These are phyloP conservation scores for Plasmodium gaboni DNA, from an alignment of 169 alveolate genomes.

Conservation along the genomic window DNA sequence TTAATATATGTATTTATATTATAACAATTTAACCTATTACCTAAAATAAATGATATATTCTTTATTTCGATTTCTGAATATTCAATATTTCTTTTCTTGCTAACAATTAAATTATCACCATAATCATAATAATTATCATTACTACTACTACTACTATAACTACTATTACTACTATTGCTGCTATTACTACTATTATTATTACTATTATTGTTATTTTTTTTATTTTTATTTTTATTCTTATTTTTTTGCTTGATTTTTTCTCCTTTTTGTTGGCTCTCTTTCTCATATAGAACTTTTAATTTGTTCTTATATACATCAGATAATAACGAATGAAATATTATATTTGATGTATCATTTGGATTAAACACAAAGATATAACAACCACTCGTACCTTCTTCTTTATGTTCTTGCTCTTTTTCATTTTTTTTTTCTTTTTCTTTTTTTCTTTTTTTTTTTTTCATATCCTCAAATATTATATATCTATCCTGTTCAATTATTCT, in stretches of 20 bases:
- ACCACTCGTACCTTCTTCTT: background rate
- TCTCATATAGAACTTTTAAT: slow-evolving; percentile 15
- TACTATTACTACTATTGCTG: too few species aligned
- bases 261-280: slow-evolving; percentile 1
- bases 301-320: slow-evolving; percentile 13
- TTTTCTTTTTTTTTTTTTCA: background rate
- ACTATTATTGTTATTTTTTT: too few species aligned
- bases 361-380: slow-evolving; percentile 12
- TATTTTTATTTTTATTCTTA: background rate
- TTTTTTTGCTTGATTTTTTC: slow-evolving; percentile 1
- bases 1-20: slow-evolving; percentile 36
- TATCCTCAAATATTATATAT: background rate
- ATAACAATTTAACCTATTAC: background rate
- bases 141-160: too few species aligned
- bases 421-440: background rate
- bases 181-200: too few species aligned
- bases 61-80: too few species aligned
- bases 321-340: slow-evolving; percentile 43
- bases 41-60: too few species aligned
- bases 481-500: slow-evolving; percentile 26
- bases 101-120: too few species aligned
- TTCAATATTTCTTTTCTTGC: too few species aligned
- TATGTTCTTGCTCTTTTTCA: background rate
- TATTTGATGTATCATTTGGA: slow-evolving; percentile 38
- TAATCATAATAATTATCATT: too few species aligned